Conservation (phyloP, 2,329 filamentous ascomycete species). For the Colletotrichum truncatum region DNA sequence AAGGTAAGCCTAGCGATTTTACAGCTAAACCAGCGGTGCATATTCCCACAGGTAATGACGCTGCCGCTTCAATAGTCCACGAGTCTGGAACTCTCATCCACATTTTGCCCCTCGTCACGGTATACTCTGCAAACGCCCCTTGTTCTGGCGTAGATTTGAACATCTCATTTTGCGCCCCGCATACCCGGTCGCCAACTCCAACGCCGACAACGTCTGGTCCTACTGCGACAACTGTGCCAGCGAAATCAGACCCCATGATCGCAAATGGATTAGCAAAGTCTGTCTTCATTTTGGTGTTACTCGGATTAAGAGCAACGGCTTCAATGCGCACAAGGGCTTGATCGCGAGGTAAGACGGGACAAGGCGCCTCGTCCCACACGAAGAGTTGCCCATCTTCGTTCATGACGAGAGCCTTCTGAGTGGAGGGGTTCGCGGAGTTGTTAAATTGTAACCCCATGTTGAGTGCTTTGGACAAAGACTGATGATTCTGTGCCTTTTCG, state of each 20-base stretch:
- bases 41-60: neutral
- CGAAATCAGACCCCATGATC: constrained; percentile 40
- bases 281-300: constrained; percentile 39
- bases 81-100: neutral
- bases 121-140: neutral
- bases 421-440: neutral
- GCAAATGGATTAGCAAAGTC: neutral
- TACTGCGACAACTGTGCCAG: constrained; percentile 32
- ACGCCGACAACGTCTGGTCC: constrained; percentile 31
- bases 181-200: constrained; percentile 39
- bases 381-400: neutral
- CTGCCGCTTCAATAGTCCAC: neutral
- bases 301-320: constrained; percentile 40
- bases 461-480: neutral
- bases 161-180: constrained; percentile 27
- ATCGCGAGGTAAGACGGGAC: neutral
- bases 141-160: constrained; percentile 16
- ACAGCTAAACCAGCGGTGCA: neutral
- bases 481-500: neutral
- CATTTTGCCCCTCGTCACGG: neutral
- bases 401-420: neutral
- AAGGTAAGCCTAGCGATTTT: neutral
- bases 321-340: neutral
- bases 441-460: neutral
- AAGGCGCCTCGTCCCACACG: neutral